Conservation (phyloP, 352 stramenopile genomes). For the Pythium volutum region DNA sequence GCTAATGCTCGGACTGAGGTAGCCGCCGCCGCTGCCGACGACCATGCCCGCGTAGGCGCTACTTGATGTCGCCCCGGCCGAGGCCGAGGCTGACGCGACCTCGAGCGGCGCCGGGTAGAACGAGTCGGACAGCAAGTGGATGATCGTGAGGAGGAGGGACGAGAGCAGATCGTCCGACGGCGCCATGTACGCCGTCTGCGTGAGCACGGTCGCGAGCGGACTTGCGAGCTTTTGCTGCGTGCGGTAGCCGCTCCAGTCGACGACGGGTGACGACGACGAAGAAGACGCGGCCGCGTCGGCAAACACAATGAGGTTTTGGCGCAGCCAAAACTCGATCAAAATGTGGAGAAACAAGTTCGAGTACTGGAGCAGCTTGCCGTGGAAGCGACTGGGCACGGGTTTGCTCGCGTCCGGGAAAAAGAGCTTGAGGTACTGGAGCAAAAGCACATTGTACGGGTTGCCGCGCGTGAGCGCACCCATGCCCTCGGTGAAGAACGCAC, state of each 20-base stretch:
- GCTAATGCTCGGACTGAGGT: conserved; percentile 69
- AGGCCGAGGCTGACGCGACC: conserved; percentile 10
- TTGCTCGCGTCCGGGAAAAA: conserved; percentile 69
- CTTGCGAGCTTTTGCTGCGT: conserved; percentile 39
- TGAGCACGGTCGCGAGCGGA: conserved; percentile 74
- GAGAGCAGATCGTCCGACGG: conserved; percentile 81
- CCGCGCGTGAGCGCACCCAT: conserved; percentile 57
- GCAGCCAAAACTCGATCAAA: conserved; percentile 86
- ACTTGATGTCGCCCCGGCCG: no score
- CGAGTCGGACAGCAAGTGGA: conserved; percentile 77
- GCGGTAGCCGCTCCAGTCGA: conserved; percentile 25
- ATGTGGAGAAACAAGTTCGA: conserved; percentile 84
- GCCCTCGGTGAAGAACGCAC: conserved; percentile 65
- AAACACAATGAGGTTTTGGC: conserved; percentile 87
- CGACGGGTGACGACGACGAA: no score
- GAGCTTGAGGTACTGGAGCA: conserved; percentile 77
- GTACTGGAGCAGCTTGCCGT: conserved; percentile 71
- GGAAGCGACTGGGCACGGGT: conserved; percentile 69
- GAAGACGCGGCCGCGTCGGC: conserved; percentile 42
- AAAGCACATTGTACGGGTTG: conserved; percentile 83
- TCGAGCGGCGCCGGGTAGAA: conserved; percentile 66
- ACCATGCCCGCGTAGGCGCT: conserved; percentile 29
- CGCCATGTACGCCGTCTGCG: conserved; percentile 80
- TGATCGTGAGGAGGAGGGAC: conserved; percentile 77
- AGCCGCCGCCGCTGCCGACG: conserved; percentile 45